phyloP scores from a whole-genome alignment of 2,329 filamentous ascomycete species.

The Ceratocystis destructans region DNA sequence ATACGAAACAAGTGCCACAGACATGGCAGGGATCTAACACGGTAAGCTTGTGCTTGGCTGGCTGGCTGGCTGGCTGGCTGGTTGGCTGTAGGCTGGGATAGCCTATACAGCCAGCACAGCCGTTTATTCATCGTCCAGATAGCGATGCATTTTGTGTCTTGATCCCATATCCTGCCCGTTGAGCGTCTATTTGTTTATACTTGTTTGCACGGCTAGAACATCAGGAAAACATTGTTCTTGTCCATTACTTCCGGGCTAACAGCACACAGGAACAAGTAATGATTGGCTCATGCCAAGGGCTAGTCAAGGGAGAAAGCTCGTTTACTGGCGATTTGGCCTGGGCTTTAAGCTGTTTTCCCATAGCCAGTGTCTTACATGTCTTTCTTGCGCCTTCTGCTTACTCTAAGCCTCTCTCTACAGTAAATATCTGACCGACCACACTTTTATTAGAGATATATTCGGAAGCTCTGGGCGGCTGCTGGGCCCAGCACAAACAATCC shows the following conservation, averaged over 20 bases:
- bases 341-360: background rate
- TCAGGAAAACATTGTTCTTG: no score
- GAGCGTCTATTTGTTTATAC: no score
- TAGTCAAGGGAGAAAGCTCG: background rate
- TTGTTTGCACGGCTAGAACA: no score
- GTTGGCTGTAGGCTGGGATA: no score
- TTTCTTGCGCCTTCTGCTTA: background rate
- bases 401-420: background rate
- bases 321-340: background rate
- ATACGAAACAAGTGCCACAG: conserved; percentile 17
- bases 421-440: no score
- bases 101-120: no score
- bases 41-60: background rate
- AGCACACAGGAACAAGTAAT: background rate
- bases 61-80: no score
- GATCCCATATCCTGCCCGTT: no score
- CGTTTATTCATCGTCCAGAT: no score
- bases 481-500: background rate
- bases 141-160: no score
- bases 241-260: no score
- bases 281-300: background rate
- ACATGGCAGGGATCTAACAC: conserved; percentile 1
- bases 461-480: background rate
- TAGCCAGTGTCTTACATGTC: background rate
- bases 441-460: background rate